Base-by-base conservation (phyloP, 306 rosid species). In the Canavalia gladiata region DNA sequence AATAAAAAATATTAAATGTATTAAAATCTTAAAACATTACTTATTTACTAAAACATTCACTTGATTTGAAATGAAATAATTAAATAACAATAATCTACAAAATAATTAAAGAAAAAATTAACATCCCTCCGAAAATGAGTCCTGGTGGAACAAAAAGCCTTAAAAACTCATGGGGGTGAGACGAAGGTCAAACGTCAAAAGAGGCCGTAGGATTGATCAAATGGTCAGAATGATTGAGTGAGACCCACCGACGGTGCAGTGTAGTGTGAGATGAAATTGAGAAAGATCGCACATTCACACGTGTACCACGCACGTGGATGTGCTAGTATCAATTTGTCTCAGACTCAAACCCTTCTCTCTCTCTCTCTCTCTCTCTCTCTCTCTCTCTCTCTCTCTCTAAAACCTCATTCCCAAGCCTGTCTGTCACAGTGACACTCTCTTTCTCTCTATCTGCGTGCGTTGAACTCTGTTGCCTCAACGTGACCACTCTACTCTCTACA, bases 171-270 rank as follows among this genome's bases (percentile, higher is more conserved):
- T 3, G 5, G 45, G 2, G 47, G 62, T 71, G 62, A 42, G 66
- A 55, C 6, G 25, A 9, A 5, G 5, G 39, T 25, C 66, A 55
- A 72, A 73, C 29, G 7, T 0, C 5, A 37, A 3, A 7, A 0
- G 4, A 7, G 31, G 30, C 34, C 58, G 57, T 60, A 45, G 3
- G 59, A 75, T 60, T 60, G 49, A 60, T 75, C 71, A 0, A 28
- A 75, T 12, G 71, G 60, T 33, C 0, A 60, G 58, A 29, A 30
- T 75, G 3, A 39, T 31, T 1, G 54, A 25, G 37, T 11, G 68
- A 74, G 55, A 43, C 9, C 42, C 78, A 45, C 58, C 80, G 80
- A 59, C 80, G 70, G 10, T 45, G 70, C 18, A 45, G 45, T 12
- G 31, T 2, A 43, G 3, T 2, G 4, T 7, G 8, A 47, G 51